phyloP scores from a whole-genome alignment of 441 rosid species.

The Populus hybrid region DNA sequence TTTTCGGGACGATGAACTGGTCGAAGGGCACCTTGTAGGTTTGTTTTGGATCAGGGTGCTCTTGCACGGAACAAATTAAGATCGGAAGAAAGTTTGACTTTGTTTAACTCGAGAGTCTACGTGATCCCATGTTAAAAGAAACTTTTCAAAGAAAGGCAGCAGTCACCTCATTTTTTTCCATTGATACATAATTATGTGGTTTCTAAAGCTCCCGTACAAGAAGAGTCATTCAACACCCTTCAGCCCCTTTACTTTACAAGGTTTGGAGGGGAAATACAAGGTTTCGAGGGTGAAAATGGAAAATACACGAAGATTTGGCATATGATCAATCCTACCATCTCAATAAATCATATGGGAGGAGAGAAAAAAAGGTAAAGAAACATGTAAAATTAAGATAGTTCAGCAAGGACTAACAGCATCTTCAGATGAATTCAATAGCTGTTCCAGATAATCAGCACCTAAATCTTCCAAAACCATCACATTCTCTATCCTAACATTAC shows the following conservation, averaged over 20 bases:
- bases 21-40: neutral
- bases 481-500: too few species aligned
- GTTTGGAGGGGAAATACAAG: neutral
- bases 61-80: neutral
- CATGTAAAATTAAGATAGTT: neutral
- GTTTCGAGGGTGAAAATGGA: neutral
- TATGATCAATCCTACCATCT: neutral
- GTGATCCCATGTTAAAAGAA: neutral
- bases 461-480: conserved; percentile 49
- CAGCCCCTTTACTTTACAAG: neutral
- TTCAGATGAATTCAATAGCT: conserved; percentile 47
- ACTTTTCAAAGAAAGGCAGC: neutral
- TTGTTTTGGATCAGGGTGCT: neutral
- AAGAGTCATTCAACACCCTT: neutral
- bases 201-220: neutral
- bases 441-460: conserved; percentile 59
- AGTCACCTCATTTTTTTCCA: neutral
- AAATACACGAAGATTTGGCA: neutral
- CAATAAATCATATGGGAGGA: too few species aligned
- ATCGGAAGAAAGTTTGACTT: neutral
- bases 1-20: neutral
- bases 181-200: neutral
- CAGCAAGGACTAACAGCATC: neutral
- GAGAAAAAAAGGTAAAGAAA: neutral
- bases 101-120: neutral